Evolutionary conservation across 352 stramenopile genomes (phyloP), one percentile per base, ranked within the genome.

Genomic region (Globisporangium okanoganense): DNA sequence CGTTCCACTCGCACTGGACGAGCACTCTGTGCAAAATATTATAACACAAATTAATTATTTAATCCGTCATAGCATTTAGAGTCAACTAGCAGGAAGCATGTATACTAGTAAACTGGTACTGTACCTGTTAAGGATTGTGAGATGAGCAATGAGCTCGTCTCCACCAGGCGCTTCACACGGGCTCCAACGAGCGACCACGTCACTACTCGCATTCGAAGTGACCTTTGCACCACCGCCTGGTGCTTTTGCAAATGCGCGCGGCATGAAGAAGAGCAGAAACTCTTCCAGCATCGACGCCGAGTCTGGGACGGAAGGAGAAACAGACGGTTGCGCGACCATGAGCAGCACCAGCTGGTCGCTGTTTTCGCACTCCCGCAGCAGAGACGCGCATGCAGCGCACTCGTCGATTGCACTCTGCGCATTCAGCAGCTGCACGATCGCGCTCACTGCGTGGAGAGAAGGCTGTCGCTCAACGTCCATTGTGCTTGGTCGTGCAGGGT

Each of bases 261-360:
- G 27, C 3, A 62, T 22, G 40, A 75, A 62, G 49, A 67, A 76
- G 10, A 78, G 22, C 13, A 78, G 53, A 12, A 78, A 22, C 45
- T 78, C 71, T 43, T 76, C 71, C 18, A 74, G 18, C 45, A 63
- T 49, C 9, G 29, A 56, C 33, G 45, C n/a, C n/a, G n/a, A n/a
- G n/a, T n/a, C n/a, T n/a, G n/a, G n/a, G n/a, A n/a, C n/a, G n/a
- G 20, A 35, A 2, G 14, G 29, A n/a, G n/a, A 20, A 43, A 20
- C 22, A 5, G 35, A 14, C 16, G 51, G 33, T 20, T 48, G 35
- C 20, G 24, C 33, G 24, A 35, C 54, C n/a, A 61, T 14, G 5
- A 35, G 45, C 45, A 52, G 45, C 45, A 35, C 45, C 24, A 52
- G 45, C 12, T 24, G 45, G 6, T 52, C 45, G 5, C 14, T 36